Base-by-base conservation (phyloP, 768 basidiomycete genomes). In the Boletales sp. region DNA sequence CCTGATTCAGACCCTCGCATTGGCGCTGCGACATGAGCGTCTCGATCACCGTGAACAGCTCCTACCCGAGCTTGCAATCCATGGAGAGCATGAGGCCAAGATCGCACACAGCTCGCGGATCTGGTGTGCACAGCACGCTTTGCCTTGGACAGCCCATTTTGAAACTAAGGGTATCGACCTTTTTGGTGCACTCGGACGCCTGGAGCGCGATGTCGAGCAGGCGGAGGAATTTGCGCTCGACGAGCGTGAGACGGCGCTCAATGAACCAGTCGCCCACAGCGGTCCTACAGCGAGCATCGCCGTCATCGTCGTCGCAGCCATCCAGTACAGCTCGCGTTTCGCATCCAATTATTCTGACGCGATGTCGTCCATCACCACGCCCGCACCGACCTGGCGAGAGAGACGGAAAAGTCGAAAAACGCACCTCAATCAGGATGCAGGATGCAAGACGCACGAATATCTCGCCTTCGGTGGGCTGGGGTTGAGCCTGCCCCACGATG, bases 181-280 rank as follows among this genome's bases (percentile, higher is more conserved):
- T 90, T 74, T 93, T 90, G 38, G 90, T 93, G 63, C 92, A 92
- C 64, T 93, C 90, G 14, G 86, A 89, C 34, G 90, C 89, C 43
- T 80, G 80, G 36, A 93, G 78, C 3, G 90, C 90, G 9, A 90
- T 90, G 51, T 93, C 90, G 42, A 93, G 75, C 5, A 93, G 78
- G 25, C 90, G 86, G 49, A 93, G 84, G 65, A 76, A 88, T 67
- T 93, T 93, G 55, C 90, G 87, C 66, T 93, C 90, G 39, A 62
- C 61, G 38, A 88, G 70, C 2, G 83, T 84, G 28, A 93, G 73
- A 19, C 90, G 88, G 28, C 90, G 82, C 55, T 91, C 86, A 46
- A 90, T 72, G 69, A 90, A 90, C 89, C 90, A 90, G 53, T 91
- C 89, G 54, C 87, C 89, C 5, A 90, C 86, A 44, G 77, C 64